phyloP scores from a whole-genome alignment of 2,329 filamentous ascomycete genomes.

The Talaromyces islandicus region DNA sequence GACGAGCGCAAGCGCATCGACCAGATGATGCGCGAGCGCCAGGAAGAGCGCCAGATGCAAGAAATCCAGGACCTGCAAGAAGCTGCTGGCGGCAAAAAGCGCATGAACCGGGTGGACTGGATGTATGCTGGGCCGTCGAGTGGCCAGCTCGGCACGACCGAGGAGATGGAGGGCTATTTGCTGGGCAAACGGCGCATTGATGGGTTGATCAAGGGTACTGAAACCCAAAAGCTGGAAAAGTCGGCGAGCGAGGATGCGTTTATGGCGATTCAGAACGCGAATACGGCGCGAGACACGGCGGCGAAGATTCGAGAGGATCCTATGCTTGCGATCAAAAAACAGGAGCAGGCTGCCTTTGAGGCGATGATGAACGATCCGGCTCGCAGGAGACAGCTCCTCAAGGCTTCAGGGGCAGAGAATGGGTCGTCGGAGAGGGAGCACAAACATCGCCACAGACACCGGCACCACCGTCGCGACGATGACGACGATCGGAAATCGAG shows the following conservation, averaged over 20 bases:
- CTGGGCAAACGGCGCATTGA: constrained; percentile 91
- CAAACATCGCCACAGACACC: constrained; percentile 33
- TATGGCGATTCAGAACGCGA: constrained; percentile 58
- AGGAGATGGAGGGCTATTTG: constrained; percentile 91
- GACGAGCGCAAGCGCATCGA: constrained; percentile 93
- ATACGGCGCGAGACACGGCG: constrained; percentile 71
- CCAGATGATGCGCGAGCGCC: constrained; percentile 84
- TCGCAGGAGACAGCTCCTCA: constrained; percentile 53
- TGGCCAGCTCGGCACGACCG: constrained; percentile 63
- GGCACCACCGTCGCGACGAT: constrained; percentile 18
- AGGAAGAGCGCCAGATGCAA: constrained; percentile 87
- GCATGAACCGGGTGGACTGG: constrained; percentile 85
- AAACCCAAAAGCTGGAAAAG: constrained; percentile 76
- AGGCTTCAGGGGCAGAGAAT: constrained; percentile 37
- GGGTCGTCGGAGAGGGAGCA: constrained; percentile 37
- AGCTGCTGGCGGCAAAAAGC: constrained; percentile 74
- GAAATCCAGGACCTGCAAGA: constrained; percentile 88
- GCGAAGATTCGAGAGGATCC: constrained; percentile 87
- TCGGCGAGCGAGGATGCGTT: constrained; percentile 58
- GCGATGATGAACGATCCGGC: constrained; percentile 41
- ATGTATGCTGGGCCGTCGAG: constrained; percentile 89
- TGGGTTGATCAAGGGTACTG: constrained; percentile 73
- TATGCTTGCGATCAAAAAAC: constrained; percentile 84
- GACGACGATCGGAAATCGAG: constrained; percentile 14
- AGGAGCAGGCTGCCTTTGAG: constrained; percentile 77